A percentile compares a stretch with the other conserved stretches of the same genome.
These are phyloP conservation scores for Colletotrichum filicis DNA, from an alignment of 2,329 filamentous ascomycete genomes.

Conservation along the genomic window DNA sequence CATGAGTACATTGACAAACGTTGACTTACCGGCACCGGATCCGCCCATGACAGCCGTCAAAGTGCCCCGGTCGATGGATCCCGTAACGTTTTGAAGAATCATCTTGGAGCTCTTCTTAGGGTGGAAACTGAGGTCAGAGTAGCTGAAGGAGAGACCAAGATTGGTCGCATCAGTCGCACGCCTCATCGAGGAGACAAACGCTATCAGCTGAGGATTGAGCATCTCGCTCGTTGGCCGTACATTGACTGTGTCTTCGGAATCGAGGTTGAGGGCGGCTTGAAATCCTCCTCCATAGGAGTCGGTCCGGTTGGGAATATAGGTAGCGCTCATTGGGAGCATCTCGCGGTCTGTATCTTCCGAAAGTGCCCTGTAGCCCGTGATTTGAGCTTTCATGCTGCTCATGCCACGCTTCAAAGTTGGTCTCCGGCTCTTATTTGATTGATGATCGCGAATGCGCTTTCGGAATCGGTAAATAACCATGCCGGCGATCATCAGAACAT, in stretches of 20 bases:
- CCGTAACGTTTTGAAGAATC: slow-evolving; percentile 64
- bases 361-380: slow-evolving; percentile 49
- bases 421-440: slow-evolving; percentile 10
- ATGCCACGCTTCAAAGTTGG: slow-evolving; percentile 28
- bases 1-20: slow-evolving; percentile 71
- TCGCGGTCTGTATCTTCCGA: slow-evolving; percentile 47
- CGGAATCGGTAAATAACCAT: slow-evolving; percentile 48
- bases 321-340: slow-evolving; percentile 46
- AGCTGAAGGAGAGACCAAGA: slow-evolving; percentile 65
- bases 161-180: slow-evolving; percentile 60
- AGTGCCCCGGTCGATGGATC: slow-evolving; percentile 62
- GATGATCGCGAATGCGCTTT: slow-evolving; percentile 41
- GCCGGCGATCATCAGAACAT: slow-evolving; percentile 51
- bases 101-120: slow-evolving; percentile 55
- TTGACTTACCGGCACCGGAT: slow-evolving; percentile 69
- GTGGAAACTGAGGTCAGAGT: slow-evolving; percentile 60
- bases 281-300: slow-evolving; percentile 41
- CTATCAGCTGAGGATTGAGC: slow-evolving; percentile 53
- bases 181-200: slow-evolving; percentile 64
- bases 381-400: slow-evolving; percentile 43
- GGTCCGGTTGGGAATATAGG: slow-evolving; percentile 41
- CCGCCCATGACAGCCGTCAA: slow-evolving; percentile 71
- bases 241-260: slow-evolving; percentile 38
- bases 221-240: slow-evolving; percentile 39
- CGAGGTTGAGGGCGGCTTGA: slow-evolving; percentile 48